Evolutionary conservation across 2,329 filamentous ascomycete species (phyloP), one percentile per base, ranked within the genome.

Genomic region (Stachybotrys chartarum): DNA sequence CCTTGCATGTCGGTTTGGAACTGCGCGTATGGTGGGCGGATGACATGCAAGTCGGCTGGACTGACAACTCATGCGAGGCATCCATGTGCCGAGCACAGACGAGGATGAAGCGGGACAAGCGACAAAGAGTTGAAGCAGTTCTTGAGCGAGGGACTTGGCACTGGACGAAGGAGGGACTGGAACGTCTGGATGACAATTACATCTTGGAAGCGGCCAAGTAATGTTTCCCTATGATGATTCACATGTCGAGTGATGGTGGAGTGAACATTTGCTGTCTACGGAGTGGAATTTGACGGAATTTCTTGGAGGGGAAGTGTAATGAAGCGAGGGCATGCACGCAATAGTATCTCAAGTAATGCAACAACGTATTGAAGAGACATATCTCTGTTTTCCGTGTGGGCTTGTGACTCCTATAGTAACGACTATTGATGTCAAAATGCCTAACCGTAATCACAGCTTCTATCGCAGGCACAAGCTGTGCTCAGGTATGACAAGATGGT

Each of bases 21-120:
- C 61, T 72, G 30, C 68, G 71, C 54, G 63, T 70, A 32, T 75
- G 72, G 73, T 75, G 73, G 73, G 70, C 65, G 30, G 73, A 75
- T 53, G 72, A 75, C 55, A 65, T 75, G 56, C 64, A 64, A 18
- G 61, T 74, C 48, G 71, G 72, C 50, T 75, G 73, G 73, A 72
- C 62, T 17, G 71, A 75, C 59, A 75, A 74, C 56, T 70, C 64
- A 50, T 75, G 73, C 56, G 64, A 70, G 30, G 71, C 73, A 48
- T 66, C 68, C 7, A 59, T 59, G 47, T 75, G 73, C 52, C 73
- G 73, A 45, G 61, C 62, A 6, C 60, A 56, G 31, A 57, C 58
- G 2, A 56, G 60, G 17, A 58, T 65, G 18, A 63, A 66, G 44
- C 58, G 57, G 24, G 64, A 64, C 55, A 71, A 70, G 62, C 64